A percentile compares a stretch with the other conserved stretches of the same genome.
Conservation (phyloP, 2,329 filamentous ascomycete species). For the Ceratocystis diversiconidia region DNA sequence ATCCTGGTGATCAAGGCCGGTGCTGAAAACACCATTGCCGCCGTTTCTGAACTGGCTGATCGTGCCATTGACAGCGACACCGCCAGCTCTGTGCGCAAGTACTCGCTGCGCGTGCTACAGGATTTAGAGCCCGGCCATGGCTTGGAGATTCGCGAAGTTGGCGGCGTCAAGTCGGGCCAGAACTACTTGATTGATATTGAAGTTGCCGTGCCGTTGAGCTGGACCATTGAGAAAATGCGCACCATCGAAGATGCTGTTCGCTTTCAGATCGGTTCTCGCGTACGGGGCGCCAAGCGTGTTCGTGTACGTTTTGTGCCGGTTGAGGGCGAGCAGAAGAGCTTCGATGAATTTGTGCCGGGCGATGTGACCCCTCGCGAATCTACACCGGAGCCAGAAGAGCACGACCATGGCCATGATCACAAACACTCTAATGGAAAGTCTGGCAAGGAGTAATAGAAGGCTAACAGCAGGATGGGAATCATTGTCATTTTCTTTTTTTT, state of each 20-base stretch:
- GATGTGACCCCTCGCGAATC: conserved; percentile 47
- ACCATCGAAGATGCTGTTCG: conserved; percentile 62
- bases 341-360: conserved; percentile 66
- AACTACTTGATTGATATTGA: conserved; percentile 91
- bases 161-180: conserved; percentile 88
- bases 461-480: background rate
- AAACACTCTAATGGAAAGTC: conserved; percentile 22
- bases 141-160: conserved; percentile 61
- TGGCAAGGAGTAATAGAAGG: conserved; percentile 11
- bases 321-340: conserved; percentile 44
- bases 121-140: conserved; percentile 32
- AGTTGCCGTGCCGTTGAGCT: conserved; percentile 60
- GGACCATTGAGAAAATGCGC: conserved; percentile 58
- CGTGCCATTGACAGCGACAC: conserved; percentile 76
- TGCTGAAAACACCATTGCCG: conserved; percentile 66
- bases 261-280: conserved; percentile 55
- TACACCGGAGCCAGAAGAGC: conserved; percentile 26
- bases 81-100: conserved; percentile 53
- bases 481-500: background rate
- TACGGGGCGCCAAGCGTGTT: conserved; percentile 71
- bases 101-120: conserved; percentile 44
- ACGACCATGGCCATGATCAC: conserved; percentile 28
- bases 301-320: conserved; percentile 70
- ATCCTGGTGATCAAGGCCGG: conserved; percentile 87
- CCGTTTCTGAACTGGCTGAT: conserved; percentile 83